Base-by-base conservation (phyloP, 2,329 filamentous ascomycete species). In the Fonsecaea multimorphosa region DNA sequence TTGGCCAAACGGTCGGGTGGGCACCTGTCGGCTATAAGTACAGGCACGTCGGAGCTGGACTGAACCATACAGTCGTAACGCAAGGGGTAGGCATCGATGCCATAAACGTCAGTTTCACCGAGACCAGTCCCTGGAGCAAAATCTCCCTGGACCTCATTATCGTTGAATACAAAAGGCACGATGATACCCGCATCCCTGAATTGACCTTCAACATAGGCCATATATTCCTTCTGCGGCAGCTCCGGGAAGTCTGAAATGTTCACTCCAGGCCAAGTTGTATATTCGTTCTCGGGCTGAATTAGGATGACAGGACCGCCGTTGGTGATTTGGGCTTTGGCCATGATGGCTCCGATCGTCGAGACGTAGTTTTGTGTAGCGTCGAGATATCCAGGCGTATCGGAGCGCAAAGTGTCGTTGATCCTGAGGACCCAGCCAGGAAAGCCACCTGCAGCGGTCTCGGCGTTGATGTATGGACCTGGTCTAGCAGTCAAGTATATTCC, bases 211-310 rank as follows among this genome's bases (percentile, higher is more conserved):
- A 93, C 86, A 68, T 89, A 88, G 61, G 86, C 82, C 76, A 93
- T 86, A 74, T 93, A 94, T 0, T 83, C 80, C 0, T 83, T 81
- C 71, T 91, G 57, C 29, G 64, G 66, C 44, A 63, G 51, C 7
- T 29, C 59, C 22, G 57, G 56, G 32, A 56, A 53, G 36, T 49
- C 44, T 19, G 44, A 3, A 22, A 2, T 5, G 9, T 49, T 49
- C n/a, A n/a, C n/a, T n/a, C n/a, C n/a, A n/a, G 44, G 49, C 11
- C 27, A 53, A 24, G 19, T 7, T 27, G 85, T 87, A 73, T 94
- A 93, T 75, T 95, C 92, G 68, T 95, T 96, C 75, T 96, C 92
- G 0, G 90, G 89, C 74, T 96, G 92, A 4, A 46, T 24, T 6
- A 59, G 79, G 65, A 95, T 91, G 6, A 95, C 84, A 0, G 91